Conservation (phyloP, 1,139 yeast species). For the Lizanozyma gosingica region DNA sequence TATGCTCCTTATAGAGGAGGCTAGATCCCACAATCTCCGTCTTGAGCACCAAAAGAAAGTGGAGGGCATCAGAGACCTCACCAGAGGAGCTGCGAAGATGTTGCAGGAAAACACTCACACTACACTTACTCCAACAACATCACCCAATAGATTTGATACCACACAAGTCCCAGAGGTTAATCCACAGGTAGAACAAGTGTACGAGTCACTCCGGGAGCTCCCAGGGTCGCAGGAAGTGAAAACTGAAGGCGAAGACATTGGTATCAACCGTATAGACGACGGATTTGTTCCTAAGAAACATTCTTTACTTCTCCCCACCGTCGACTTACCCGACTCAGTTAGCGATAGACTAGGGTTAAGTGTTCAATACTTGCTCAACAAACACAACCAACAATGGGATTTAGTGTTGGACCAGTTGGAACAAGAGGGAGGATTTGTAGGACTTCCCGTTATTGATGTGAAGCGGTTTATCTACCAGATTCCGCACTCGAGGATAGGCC, state of each 20-base stretch:
- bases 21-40: not conserved
- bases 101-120: not conserved
- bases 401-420: constrained; percentile 38
- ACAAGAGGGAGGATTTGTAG: constrained; percentile 32
- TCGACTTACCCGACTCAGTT: constrained; percentile 1
- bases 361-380: constrained; percentile 5
- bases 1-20: not conserved
- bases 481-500: constrained; percentile 28
- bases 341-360: constrained; percentile 1
- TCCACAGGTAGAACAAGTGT: not conserved
- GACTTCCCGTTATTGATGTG: constrained; percentile 27
- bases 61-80: not conserved
- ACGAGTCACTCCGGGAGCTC: not conserved
- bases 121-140: not conserved
- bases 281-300: constrained; percentile 1
- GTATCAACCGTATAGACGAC: too few species aligned
- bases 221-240: too few species aligned
- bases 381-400: constrained; percentile 46
- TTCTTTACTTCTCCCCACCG: constrained; percentile 2
- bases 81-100: not conserved
- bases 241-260: too few species aligned
- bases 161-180: not conserved
- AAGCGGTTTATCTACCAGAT: constrained; percentile 33
- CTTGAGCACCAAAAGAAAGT: not conserved
- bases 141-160: not conserved